These are phyloP conservation scores for Thelonectria rubi DNA, from an alignment of 2,329 filamentous ascomycete genomes.

Conservation along the genomic window DNA sequence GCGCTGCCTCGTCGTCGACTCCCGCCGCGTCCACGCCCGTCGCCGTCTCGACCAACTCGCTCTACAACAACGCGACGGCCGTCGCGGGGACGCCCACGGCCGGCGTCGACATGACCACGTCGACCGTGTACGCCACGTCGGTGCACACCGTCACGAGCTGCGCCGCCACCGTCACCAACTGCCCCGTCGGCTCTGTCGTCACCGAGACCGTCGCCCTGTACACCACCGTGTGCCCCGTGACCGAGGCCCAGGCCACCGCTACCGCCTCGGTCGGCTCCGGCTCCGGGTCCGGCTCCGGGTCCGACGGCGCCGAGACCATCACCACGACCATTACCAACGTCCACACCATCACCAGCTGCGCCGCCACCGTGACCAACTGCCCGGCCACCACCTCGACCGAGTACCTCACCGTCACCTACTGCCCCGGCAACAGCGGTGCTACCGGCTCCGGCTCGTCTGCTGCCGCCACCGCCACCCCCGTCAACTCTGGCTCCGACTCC, in stretches of 20 bases:
- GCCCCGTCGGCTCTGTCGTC: constrained; percentile 52
- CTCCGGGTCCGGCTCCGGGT: constrained; percentile 9
- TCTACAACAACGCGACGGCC: constrained; percentile 17
- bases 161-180: constrained; percentile 58
- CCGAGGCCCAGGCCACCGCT: constrained; percentile 16
- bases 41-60: constrained; percentile 9
- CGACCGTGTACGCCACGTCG: constrained; percentile 46
- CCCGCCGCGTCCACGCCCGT: not conserved
- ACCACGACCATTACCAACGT: constrained; percentile 28
- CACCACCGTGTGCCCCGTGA: constrained; percentile 54
- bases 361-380: constrained; percentile 27
- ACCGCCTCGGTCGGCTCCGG: constrained; percentile 22
- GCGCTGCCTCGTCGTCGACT: too few relatives aligned
- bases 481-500: not conserved
- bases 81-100: not conserved
- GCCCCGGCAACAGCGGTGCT: constrained; percentile 19
- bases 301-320: constrained; percentile 23
- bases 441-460: constrained; percentile 2
- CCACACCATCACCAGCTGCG: constrained; percentile 34
- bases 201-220: constrained; percentile 51
- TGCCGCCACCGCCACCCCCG: not conserved
- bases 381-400: constrained; percentile 29
- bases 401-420: constrained; percentile 32
- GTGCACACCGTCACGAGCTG: constrained; percentile 17
- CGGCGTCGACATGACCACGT: constrained; percentile 41